phyloP scores from a whole-genome alignment of 1,284 basidiomycete species.

The Ganoderma lingzhi region DNA sequence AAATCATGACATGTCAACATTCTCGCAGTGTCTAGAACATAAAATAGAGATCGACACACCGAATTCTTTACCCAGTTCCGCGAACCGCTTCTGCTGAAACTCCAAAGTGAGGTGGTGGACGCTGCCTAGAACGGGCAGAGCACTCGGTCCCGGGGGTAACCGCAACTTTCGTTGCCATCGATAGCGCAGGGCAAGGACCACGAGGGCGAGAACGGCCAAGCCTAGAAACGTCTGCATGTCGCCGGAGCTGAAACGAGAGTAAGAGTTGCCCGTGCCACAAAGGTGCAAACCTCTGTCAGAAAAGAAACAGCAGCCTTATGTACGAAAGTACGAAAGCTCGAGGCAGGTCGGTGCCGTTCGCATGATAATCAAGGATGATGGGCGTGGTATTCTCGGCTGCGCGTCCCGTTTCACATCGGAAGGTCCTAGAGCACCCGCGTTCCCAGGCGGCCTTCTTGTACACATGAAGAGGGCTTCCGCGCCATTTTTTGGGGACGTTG shows the following conservation, averaged over 20 bases:
- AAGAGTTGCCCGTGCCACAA: background rate
- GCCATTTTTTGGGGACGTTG: background rate
- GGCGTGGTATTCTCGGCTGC: background rate
- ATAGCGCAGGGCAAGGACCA: background rate
- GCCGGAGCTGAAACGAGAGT: background rate
- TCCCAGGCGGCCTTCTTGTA: slow-evolving; percentile 3
- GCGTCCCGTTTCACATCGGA: slow-evolving; percentile 4
- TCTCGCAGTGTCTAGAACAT: no score
- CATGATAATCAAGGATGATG: slow-evolving; percentile 4
- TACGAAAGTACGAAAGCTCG: background rate
- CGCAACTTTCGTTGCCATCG: background rate
- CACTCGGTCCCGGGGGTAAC: slow-evolving; percentile 25
- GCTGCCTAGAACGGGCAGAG: slow-evolving; percentile 27
- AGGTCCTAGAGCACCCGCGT: background rate
- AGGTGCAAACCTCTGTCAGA: background rate
- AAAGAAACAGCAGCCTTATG: background rate
- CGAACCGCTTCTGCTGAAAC: slow-evolving; percentile 22
- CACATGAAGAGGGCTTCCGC: background rate
- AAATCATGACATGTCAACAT: background rate
- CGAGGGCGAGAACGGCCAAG: background rate
- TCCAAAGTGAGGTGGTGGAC: slow-evolving; percentile 20
- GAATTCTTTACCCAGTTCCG: slow-evolving; percentile 23
- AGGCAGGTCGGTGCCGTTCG: background rate
- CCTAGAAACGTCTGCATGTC: background rate
- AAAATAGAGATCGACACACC: slow-evolving; percentile 15